Evolutionary conservation across 164 flowering plant species (phyloP), one percentile per base, ranked within the genome.

Genomic region (Saururus chinensis): DNA sequence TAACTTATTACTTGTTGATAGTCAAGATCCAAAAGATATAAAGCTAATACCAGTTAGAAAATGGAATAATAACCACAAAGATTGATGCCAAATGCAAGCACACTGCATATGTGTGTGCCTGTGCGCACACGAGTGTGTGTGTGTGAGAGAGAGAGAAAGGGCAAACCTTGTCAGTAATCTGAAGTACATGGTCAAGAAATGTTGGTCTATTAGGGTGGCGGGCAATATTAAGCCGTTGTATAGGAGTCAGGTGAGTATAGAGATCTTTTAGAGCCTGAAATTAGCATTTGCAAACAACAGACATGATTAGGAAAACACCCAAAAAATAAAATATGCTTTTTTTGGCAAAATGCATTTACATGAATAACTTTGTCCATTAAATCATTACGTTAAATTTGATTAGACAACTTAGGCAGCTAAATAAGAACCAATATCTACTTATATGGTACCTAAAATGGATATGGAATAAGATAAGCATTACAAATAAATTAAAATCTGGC

Each of bases 151-250:
- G 30, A 23, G 13, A 62, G 51, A 64, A 21, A 17, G 58, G 42
- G 54, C 68, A 53, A n/a, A 89, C 98, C 96, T 82, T 89, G 19
- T 92, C 96, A 40, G 97, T 89, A 52, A 92, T 92, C 75, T 66
- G 90, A 59, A 88, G 81, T 20, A 90, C 73, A 57, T 93, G 96
- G 73, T 93, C 98, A 70, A 93, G 98, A 77, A 81, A 86, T 37
- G 98, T 93, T 42, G 98, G 98, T 65, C 98, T 73, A 70, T 93
- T 81, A 40, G 98, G 97, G 76, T 93, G 98, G 20, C 98, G 83
- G 22, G 98, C 96, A 82, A 90, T 85, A 65, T 77, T 73, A 66
- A 93, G 82, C 17, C 98, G 90, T 60, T 92, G 97, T 68, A 88
- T 88, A 19, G 98, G 98, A 56, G 93, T 81, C 67, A 92, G 68